These are phyloP conservation scores for Phytophthora meadii DNA, from an alignment of 352 stramenopile species.

Conservation along the genomic window DNA sequence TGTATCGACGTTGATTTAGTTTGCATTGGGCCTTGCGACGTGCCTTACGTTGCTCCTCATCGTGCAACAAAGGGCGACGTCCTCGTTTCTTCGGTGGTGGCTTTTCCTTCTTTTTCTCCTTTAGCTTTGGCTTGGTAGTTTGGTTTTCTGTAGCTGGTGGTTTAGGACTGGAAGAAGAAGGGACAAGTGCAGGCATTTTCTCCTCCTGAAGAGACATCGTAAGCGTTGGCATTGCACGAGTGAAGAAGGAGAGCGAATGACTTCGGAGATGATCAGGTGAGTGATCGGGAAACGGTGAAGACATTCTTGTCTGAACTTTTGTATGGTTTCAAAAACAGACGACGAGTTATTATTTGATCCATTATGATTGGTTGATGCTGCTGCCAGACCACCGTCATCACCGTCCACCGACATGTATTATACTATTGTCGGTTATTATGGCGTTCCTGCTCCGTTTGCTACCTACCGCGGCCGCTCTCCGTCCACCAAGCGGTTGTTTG, in stretches of 20 bases:
- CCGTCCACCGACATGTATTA: no score
- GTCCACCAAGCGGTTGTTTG: not conserved
- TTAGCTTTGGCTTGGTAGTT: not conserved
- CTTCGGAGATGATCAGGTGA: no score
- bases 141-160: constrained; percentile 3
- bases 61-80: constrained; percentile 59
- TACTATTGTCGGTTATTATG: no score
- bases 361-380: no score
- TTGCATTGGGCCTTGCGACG: constrained; percentile 79
- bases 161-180: not conserved
- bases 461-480: not conserved
- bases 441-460: no score
- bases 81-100: constrained; percentile 39
- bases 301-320: no score
- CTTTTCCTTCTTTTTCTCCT: not conserved
- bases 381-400: no score
- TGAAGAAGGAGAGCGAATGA: no score
- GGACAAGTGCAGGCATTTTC: constrained; percentile 7
- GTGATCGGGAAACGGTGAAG: no score
- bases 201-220: constrained; percentile 23
- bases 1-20: constrained; percentile 75
- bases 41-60: constrained; percentile 67
- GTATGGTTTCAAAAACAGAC: no score
- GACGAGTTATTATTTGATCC: no score
- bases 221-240: constrained; percentile 24